These are phyloP conservation scores for Botryosphaeria agaves DNA, from an alignment of 2,329 filamentous ascomycete species.

Conservation along the genomic window DNA sequence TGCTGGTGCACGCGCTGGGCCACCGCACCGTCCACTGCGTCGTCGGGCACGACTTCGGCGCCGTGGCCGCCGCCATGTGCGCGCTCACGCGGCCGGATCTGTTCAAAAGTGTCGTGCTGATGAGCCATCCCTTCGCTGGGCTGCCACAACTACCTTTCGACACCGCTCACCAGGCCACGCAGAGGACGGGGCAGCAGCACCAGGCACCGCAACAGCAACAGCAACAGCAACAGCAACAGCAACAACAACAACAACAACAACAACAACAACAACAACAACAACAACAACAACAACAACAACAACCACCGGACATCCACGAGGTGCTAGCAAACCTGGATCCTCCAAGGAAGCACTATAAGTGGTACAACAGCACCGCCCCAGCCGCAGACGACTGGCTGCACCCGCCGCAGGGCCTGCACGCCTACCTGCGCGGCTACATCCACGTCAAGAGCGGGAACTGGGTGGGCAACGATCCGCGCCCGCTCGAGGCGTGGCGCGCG, in stretches of 20 bases:
- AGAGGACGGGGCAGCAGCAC: no score
- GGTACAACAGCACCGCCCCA: slow-evolving; percentile 38
- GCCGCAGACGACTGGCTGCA: slow-evolving; percentile 31
- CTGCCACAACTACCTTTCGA: slow-evolving; percentile 32
- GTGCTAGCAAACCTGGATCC: slow-evolving; percentile 35
- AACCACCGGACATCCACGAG: slow-evolving; percentile 32
- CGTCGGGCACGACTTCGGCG: slow-evolving; percentile 51
- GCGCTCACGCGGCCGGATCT: slow-evolving; percentile 47
- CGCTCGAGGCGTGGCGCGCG: slow-evolving; percentile 38
- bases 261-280: no score
- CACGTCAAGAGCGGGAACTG: slow-evolving; percentile 50
- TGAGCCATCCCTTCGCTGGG: slow-evolving; percentile 48
- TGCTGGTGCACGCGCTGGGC: slow-evolving; percentile 42
- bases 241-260: no score
- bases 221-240: no score
- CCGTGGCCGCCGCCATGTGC: slow-evolving; percentile 39
- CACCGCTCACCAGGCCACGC: slow-evolving; percentile 18
- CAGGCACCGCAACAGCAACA: no score
- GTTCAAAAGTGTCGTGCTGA: slow-evolving; percentile 42
- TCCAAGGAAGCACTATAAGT: slow-evolving; percentile 54
- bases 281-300: no score
- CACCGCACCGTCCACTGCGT: slow-evolving; percentile 40
- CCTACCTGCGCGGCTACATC: slow-evolving; percentile 49
- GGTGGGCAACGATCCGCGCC: slow-evolving; percentile 34
- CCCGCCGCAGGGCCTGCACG: slow-evolving; percentile 34